A percentile compares a stretch with the other conserved stretches of the same genome.
Conservation (phyloP, 73 alveolate species). For the Tetrahymena borealis region DNA sequence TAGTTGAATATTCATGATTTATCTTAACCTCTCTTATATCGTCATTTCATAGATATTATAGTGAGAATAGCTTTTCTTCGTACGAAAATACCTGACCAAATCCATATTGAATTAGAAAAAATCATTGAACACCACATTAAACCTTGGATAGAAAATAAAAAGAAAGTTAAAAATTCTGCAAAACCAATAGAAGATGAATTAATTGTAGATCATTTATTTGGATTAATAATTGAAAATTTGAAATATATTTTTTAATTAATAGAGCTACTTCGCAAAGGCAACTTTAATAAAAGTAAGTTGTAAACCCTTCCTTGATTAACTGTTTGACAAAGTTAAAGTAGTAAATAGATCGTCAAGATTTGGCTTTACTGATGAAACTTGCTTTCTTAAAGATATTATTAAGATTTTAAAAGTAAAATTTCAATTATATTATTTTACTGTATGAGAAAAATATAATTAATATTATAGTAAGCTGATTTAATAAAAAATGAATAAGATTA, state of each 20-base stretch:
- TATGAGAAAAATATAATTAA: too few relatives aligned
- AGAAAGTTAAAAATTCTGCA: slow-evolving; percentile 20
- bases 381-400: not conserved
- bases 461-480: not conserved
- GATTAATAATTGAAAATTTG: too few relatives aligned
- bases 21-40: slow-evolving; percentile 27
- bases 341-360: slow-evolving; percentile 10
- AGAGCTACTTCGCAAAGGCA: slow-evolving; percentile 4
- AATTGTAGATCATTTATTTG: too few relatives aligned
- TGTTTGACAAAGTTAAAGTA: slow-evolving; percentile 4
- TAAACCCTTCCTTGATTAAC: not conserved
- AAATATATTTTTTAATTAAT: too few relatives aligned
- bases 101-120: slow-evolving; percentile 36
- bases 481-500: not conserved
- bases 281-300: not conserved
- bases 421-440: not conserved
- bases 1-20: slow-evolving; percentile 35
- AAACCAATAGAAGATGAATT: slow-evolving; percentile 6
- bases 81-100: slow-evolving; percentile 21
- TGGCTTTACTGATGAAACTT: slow-evolving; percentile 34
- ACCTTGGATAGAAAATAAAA: slow-evolving; percentile 33
- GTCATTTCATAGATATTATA: slow-evolving; percentile 47
- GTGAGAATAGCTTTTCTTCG: slow-evolving; percentile 46
- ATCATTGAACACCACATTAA: slow-evolving; percentile 4
- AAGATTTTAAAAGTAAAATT: not conserved